phyloP scores from a whole-genome alignment of 768 basidiomycete genomes.

The Suillus lakei region DNA sequence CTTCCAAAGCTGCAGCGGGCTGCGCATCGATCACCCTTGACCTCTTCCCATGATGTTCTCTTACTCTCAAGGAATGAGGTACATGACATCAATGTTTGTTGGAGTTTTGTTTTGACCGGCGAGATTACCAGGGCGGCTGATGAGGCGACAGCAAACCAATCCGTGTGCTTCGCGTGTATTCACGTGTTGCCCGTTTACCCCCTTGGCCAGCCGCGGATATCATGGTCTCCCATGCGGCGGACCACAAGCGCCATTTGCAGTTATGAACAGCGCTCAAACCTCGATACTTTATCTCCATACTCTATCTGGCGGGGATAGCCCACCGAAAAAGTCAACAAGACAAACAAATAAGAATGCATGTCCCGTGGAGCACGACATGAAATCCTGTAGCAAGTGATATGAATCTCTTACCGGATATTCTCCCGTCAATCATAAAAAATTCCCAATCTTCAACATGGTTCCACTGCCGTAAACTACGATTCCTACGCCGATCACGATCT shows the following conservation, averaged over 20 bases:
- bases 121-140: not conserved
- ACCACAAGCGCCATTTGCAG: not conserved
- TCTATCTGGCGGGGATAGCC: not conserved
- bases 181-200: not conserved
- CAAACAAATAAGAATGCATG: not conserved
- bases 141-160: not conserved
- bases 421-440: slow-evolving; percentile 2
- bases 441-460: not conserved
- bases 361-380: slow-evolving; percentile 1
- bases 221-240: slow-evolving; percentile 1
- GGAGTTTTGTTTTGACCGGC: not conserved
- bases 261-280: not conserved
- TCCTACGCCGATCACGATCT: slow-evolving; percentile 5
- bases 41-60: not conserved
- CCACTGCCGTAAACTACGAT: slow-evolving; percentile 2
- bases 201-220: slow-evolving; percentile 2
- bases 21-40: slow-evolving; percentile 7
- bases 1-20: not conserved
- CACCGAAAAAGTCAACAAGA: not conserved
- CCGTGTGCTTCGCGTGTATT: not conserved
- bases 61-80: not conserved
- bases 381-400: not conserved
- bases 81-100: slow-evolving; percentile 1
- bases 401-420: not conserved
- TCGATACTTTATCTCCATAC: slow-evolving; percentile 2